These are phyloP conservation scores for Crepidotus variabilis DNA, from an alignment of 768 basidiomycete species.

Conservation along the genomic window DNA sequence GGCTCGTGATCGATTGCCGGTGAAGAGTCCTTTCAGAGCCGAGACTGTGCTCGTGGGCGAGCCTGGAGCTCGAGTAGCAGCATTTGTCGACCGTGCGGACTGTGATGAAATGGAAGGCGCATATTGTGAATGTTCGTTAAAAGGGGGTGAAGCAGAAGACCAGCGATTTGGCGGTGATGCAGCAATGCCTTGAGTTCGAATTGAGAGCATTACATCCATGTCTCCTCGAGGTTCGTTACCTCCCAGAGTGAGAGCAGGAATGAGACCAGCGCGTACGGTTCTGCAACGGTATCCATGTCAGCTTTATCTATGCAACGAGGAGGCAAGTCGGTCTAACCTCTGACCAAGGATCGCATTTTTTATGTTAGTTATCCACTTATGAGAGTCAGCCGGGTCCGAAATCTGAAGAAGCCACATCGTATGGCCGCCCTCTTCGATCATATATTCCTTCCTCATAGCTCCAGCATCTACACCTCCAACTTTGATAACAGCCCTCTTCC, in stretches of 20 bases:
- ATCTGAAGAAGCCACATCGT: slow-evolving; percentile 75
- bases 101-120: slow-evolving; percentile 44
- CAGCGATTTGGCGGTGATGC: slow-evolving; percentile 25
- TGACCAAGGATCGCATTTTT: slow-evolving; percentile 71
- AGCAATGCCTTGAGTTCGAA: slow-evolving; percentile 64
- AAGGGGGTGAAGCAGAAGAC: slow-evolving; percentile 22
- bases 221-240: slow-evolving; percentile 69
- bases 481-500: slow-evolving; percentile 55
- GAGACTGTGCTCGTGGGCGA: slow-evolving; percentile 42
- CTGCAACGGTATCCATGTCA: slow-evolving; percentile 29
- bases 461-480: slow-evolving; percentile 64
- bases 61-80: slow-evolving; percentile 33
- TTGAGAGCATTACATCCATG: slow-evolving; percentile 80
- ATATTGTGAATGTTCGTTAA: slow-evolving; percentile 34
- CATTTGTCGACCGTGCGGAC: slow-evolving; percentile 39
- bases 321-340: slow-evolving; percentile 37
- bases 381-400: slow-evolving; percentile 53
- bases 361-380: slow-evolving; percentile 73
- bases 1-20: slow-evolving; percentile 49
- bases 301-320: neutral
- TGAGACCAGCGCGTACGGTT: slow-evolving; percentile 66
- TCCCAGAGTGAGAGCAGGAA: slow-evolving; percentile 36
- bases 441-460: slow-evolving; percentile 38
- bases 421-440: slow-evolving; percentile 44
- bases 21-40: slow-evolving; percentile 58